phyloP scores from a whole-genome alignment of 371 early-diverging fungal species.

The Rhizomucor miehei region DNA sequence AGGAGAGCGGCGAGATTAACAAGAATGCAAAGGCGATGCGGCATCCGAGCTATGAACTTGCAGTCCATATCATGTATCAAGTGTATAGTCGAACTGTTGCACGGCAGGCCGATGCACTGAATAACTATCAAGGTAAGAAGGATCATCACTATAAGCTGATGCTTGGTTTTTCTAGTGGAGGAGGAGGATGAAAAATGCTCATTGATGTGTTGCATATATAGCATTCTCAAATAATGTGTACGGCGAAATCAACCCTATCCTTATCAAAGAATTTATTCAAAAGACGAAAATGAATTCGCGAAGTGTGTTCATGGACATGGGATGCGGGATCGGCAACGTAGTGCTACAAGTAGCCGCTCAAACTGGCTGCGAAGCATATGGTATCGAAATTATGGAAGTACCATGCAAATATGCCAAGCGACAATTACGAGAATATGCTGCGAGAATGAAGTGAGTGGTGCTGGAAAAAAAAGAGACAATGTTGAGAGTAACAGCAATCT shows the following conservation, averaged over 20 bases:
- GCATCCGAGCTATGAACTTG: constrained; percentile 64
- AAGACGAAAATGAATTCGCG: constrained; percentile 62
- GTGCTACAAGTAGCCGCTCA: constrained; percentile 93
- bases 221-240: constrained; percentile 95
- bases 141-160: constrained; percentile 19
- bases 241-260: constrained; percentile 87
- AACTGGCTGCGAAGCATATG: constrained; percentile 79
- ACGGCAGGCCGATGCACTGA: constrained; percentile 75
- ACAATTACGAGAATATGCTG: constrained; percentile 81
- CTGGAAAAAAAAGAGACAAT: not conserved
- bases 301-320: constrained; percentile 89
- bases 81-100: constrained; percentile 87
- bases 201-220: too few relatives aligned
- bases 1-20: constrained; percentile 30
- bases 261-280: constrained; percentile 83
- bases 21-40: constrained; percentile 40
- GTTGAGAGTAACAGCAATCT: not conserved
- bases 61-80: constrained; percentile 85
- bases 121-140: constrained; percentile 70
- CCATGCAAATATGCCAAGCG: constrained; percentile 78
- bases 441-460: constrained; percentile 74
- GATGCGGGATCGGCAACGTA: constrained; percentile 95
- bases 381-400: constrained; percentile 92
- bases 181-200: not conserved
- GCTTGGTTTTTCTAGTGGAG: not conserved